Percentiles rank a stretch among this genome's conserved stretches.
Evolutionary conservation across 306 rosid genomes (phyloP).

Genomic region (Medicago truncatula): MtrunA17r5.0-ANR NC_053046.1:5595501-5596000

Average conservation of each 20-base stretch:
- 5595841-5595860: constrained; percentile 46
- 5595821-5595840: constrained; percentile 37
- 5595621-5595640: constrained; percentile 79
- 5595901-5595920: constrained; percentile 51
- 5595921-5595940: constrained; percentile 72
- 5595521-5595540: constrained; percentile 56
- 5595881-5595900: constrained; percentile 18
- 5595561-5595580: constrained; percentile 62
- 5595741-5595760: constrained; percentile 52
- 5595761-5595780: constrained; percentile 47
- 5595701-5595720: constrained; percentile 89
- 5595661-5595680: constrained; percentile 54
- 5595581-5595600: constrained; percentile 47
- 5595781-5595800: constrained; percentile 77
- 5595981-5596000: constrained; percentile 81
- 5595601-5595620: constrained; percentile 56
- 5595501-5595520: constrained; percentile 59
- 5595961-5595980: constrained; percentile 50
- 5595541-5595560: constrained; percentile 46
- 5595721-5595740: constrained; percentile 69
- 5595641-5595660: constrained; percentile 43
- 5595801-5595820: constrained; percentile 40
- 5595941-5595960: constrained; percentile 73
- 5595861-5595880: constrained; percentile 33
- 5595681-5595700: constrained; percentile 84